Evolutionary conservation across 106 monocot genomes (phyloP).

Genomic region (Dendrobium chrysotoxum): DNA sequence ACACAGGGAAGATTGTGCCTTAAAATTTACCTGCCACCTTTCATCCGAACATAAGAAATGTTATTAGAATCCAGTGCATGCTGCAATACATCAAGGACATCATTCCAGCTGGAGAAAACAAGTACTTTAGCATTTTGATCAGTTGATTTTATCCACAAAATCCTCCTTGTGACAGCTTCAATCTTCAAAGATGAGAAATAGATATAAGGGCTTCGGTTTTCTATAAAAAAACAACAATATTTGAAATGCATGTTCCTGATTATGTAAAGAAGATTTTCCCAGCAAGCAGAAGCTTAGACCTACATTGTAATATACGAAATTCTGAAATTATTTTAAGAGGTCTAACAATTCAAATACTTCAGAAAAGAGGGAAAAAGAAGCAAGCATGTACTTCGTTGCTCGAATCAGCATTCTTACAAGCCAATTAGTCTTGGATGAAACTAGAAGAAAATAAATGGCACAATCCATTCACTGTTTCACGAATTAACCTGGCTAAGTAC

Average conservation of each 20-base stretch:
- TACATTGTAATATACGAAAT: neutral
- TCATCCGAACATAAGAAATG: conserved; percentile 80
- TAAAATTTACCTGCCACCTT: conserved; percentile 81
- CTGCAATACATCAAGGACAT: conserved; percentile 88
- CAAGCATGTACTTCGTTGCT: neutral
- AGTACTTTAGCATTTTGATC: conserved; percentile 71
- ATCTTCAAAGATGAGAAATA: conserved; percentile 29
- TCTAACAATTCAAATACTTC: neutral
- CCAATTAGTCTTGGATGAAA: too few relatives aligned
- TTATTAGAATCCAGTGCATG: conserved; percentile 71
- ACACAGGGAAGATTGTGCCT: too few relatives aligned
- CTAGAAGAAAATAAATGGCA: too few relatives aligned
- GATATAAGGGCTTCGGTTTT: neutral
- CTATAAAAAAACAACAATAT: neutral
- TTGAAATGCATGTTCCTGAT: neutral
- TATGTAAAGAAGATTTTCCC: neutral
- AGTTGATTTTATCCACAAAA: conserved; percentile 63
- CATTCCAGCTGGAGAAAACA: conserved; percentile 99
- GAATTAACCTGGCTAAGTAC: too few relatives aligned
- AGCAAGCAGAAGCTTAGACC: neutral
- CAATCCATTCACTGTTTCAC: too few relatives aligned
- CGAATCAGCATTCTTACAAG: too few relatives aligned
- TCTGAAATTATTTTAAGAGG: neutral
- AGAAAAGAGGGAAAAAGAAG: neutral
- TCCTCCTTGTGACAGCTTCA: conserved; percentile 89